Base-by-base conservation (phyloP, 2,329 filamentous ascomycete genomes). In the Chalaropsis thielavioides region DNA sequence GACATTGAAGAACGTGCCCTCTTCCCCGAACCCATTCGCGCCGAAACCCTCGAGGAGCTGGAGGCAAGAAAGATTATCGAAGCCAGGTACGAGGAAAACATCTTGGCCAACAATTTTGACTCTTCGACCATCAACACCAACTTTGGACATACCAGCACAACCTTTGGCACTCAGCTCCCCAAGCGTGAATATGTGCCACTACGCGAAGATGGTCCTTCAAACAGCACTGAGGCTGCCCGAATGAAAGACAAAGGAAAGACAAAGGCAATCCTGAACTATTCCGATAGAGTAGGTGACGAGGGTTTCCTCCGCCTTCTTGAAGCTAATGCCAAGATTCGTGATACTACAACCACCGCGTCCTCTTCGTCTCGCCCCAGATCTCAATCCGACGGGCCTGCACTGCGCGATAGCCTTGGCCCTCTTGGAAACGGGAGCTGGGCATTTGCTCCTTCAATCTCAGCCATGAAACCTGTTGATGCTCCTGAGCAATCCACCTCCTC, bases 371-470 rank as follows among this genome's bases (percentile, higher is more conserved):
- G 40, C 70, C 73, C 19, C 19, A 76, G 83, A 54, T 77, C 83
- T 35, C 75, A 78, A 61, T 85, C 83, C 0, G 83, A 85, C 69
- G 83, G 83, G 0, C 81, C 81, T 3, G 75, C 75, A 54, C 70
- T 72, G 5, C 74, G 74, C 3, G 73, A 76, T 8, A 72, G 73
- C 1, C 74, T 79, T 63, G 80, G 83, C 62, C 79, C 80, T 0
- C 71, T 86, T 17, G 83, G 78, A 0, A 82, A 82, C 70, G 84
- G 84, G 68, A 85, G 75, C 69, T 87, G 83, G 84, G 79, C 24
- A 27, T 62, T 27, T 43, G 60, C 19, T 15, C 51, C 51, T 2
- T 56, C 51, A 31, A 24, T 17, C 27, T 31, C 51, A 17, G 13
- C 22, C 13, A 15, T 24, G 41, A 24, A 49, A 15, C 17, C 49